phyloP scores from a whole-genome alignment of 1,284 basidiomycete species.

The Heterobasidion parviporum region DNA sequence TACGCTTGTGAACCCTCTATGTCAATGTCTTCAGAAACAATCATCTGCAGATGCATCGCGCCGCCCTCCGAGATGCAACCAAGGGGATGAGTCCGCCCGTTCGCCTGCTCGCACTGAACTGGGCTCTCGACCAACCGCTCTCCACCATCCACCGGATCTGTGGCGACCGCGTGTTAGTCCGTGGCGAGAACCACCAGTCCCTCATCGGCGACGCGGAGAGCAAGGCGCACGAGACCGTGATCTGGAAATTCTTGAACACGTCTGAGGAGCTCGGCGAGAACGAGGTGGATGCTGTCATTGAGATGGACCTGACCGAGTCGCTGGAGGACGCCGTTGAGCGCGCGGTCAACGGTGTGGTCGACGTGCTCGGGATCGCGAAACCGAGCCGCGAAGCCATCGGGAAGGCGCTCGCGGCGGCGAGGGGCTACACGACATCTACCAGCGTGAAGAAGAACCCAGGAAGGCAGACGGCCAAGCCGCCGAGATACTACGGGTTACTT shows the following conservation, averaged over 20 bases:
- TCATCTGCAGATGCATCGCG: conserved; percentile 73
- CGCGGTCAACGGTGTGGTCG: conserved; percentile 52
- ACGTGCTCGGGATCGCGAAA: conserved; percentile 37
- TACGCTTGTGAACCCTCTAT: neutral
- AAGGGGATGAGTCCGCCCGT: conserved; percentile 38
- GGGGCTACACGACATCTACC: conserved; percentile 36
- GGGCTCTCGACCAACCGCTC: conserved; percentile 51
- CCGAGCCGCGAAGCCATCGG: conserved; percentile 52
- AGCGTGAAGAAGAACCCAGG: neutral
- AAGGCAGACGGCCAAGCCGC: conserved; percentile 7
- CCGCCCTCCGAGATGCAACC: conserved; percentile 51
- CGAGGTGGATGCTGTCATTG: conserved; percentile 61
- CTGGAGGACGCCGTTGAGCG: conserved; percentile 49
- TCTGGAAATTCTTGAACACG: conserved; percentile 72
- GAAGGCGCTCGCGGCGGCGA: conserved; percentile 49
- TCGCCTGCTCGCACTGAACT: conserved; percentile 74
- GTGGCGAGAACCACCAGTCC: conserved; percentile 82
- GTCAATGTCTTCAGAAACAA: conserved; percentile 61
- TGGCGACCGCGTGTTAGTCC: conserved; percentile 60
- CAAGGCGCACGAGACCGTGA: conserved; percentile 69
- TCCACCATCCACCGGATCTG: conserved; percentile 67
- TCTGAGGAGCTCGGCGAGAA: conserved; percentile 57
- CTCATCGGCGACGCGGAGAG: conserved; percentile 49
- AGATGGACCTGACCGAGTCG: conserved; percentile 51
- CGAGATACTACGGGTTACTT: conserved; percentile 72